A percentile compares a stretch with the other conserved stretches of the same genome.
These are phyloP conservation scores for Coniochaeta prunicola DNA, from an alignment of 2,329 filamentous ascomycete genomes.

Conservation along the genomic window DNA sequence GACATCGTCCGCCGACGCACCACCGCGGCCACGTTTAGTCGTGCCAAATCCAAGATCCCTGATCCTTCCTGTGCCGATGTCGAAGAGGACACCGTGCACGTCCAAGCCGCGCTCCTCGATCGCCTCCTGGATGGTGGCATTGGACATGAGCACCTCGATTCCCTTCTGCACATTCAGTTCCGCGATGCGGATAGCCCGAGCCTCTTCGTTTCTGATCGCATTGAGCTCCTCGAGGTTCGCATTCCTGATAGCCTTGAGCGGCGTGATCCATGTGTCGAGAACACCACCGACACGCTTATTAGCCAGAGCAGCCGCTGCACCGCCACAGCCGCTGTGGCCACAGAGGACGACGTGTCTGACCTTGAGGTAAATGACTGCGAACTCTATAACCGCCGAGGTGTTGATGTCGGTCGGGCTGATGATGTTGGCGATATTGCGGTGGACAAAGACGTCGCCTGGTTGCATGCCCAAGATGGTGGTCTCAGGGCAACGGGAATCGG, in stretches of 20 bases:
- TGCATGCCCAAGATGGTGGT: conserved; percentile 72
- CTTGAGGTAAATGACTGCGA: conserved; percentile 64
- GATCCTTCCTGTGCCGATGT: conserved; percentile 44
- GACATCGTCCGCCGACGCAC: conserved; percentile 21
- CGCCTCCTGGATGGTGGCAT: conserved; percentile 62
- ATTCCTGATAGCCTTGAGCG: conserved; percentile 35
- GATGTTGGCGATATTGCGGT: conserved; percentile 87
- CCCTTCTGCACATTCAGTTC: conserved; percentile 71
- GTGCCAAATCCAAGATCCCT: conserved; percentile 41
- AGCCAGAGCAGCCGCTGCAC: conserved; percentile 51
- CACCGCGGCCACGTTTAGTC: conserved; percentile 10
- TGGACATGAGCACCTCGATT: conserved; percentile 60
- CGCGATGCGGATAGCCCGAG: conserved; percentile 54
- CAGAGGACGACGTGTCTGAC: conserved; percentile 66
- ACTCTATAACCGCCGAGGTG: conserved; percentile 70
- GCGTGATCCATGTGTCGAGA: conserved; percentile 48
- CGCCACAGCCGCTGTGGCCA: conserved; percentile 62
- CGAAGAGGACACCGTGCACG: conserved; percentile 73
- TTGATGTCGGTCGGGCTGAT: conserved; percentile 69
- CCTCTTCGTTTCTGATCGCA: conserved; percentile 43
- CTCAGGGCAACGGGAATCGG: conserved; percentile 78
- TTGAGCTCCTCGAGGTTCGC: conserved; percentile 48
- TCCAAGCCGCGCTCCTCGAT: conserved; percentile 62
- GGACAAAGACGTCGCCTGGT: conserved; percentile 80
- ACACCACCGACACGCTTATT: conserved; percentile 42